phyloP scores from a whole-genome alignment of 305 asterid species.

The Nicotiana rustica region DNA sequence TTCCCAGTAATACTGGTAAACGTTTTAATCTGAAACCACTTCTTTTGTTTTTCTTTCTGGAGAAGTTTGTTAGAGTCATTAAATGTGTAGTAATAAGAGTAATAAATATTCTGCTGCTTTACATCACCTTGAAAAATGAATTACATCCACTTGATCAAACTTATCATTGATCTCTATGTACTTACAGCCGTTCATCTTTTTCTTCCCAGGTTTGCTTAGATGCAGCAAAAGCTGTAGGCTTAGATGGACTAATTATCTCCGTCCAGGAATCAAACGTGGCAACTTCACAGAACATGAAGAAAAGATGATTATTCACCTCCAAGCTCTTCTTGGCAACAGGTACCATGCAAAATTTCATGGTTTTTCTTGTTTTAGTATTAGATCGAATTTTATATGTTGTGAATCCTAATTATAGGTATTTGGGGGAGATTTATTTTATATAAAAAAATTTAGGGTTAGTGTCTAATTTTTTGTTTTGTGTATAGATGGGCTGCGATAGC shows the following conservation, averaged over 20 bases:
- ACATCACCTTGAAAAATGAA: neutral
- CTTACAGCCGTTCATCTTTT: neutral
- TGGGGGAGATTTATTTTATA: too few species aligned
- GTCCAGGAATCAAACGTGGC: slow-evolving; percentile 86
- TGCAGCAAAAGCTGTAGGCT: slow-evolving; percentile 90
- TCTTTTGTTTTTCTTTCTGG: neutral
- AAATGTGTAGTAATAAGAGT: neutral
- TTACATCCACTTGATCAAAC: neutral
- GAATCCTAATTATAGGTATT: neutral
- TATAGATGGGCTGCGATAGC: slow-evolving; percentile 90
- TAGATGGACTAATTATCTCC: slow-evolving; percentile 87
- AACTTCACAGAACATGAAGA: slow-evolving; percentile 80
- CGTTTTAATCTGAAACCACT: neutral
- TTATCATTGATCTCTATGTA: neutral
- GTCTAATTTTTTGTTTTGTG: neutral
- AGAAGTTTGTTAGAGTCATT: slow-evolving; percentile 33
- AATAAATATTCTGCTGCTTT: neutral
- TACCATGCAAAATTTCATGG: slow-evolving; percentile 41
- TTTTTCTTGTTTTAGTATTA: slow-evolving; percentile 32
- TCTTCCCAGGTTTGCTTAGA: slow-evolving; percentile 64
- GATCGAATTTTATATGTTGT: slow-evolving; percentile 23
- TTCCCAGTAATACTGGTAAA: slow-evolving; percentile 76
- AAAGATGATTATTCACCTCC: slow-evolving; percentile 85
- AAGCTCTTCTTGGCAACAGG: slow-evolving; percentile 89
- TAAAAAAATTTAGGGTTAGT: too few species aligned